Evolutionary conservation across 257 asterid species (phyloP), one percentile per base, ranked within the genome.

Genomic region (Nemophila menziesii): DNA sequence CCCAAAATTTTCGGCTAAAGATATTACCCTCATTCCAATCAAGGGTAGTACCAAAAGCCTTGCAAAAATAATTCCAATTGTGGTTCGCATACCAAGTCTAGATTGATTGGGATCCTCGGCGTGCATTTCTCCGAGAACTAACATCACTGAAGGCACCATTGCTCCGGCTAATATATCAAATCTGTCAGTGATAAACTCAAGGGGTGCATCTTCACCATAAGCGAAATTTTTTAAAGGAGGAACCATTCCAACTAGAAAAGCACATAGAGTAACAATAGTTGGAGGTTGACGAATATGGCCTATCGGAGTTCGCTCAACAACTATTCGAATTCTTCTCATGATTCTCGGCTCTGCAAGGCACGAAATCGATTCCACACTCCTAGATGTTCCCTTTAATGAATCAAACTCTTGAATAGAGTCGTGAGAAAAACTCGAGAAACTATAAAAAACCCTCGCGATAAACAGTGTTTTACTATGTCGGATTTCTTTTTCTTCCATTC

Each of bases 141-240:
- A 74, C 92, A 89, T 80, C 5, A 89, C 92, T 3, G 87, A 76
- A n/a, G 98, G 98, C 51, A 84, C 94, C 82, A 84, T 73, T 6
- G 98, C 83, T 23, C 73, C 75, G 16, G 93, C 98, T 68, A 84
- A 42, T 20, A 89, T 84, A 14, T 78, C 93, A 39, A 80, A 51
- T 62, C 96, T 84, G 55, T 84, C 94, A 0, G 93, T 74, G 22
- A 89, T 43, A 60, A 89, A 84, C 2, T 68, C 49, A 45, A 89
- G 93, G 12, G 92, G 80, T 0, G 90, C 96, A 33, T 72, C 72
- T 2, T 78, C 58, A 8, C 92, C 92, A 52, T 80, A 84, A 13
- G 78, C 84, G 9, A 80, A 3, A 5, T 80, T 60, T 59, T 74
- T 89, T 36, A 89, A 39, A 1, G 78, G 73, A 19, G 98, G 92